Base-by-base conservation (phyloP, 495 filamentous ascomycete species). In the Viridothelium virens region DNA sequence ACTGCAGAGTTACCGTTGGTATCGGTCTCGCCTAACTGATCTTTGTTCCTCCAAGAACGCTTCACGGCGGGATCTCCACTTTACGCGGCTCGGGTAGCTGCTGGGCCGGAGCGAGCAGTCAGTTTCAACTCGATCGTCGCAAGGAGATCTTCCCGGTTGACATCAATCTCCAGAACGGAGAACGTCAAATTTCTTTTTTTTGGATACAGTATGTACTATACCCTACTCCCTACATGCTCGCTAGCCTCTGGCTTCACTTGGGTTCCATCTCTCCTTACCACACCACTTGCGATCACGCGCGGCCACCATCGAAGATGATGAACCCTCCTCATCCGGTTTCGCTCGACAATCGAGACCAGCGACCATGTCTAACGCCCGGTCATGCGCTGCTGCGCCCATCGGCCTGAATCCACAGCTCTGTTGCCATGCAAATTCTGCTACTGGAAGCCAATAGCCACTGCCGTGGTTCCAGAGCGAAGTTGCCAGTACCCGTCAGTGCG, bases 1-100 rank as follows among this genome's bases (percentile, higher is more conserved):
- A 25, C 25, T 25, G 25, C 25, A 25, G 25, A 25, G 25, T 14
- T 14, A 44, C 41, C 41, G 14, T 14, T 31, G 53, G 53, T 36
- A 59, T 36, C 53, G 53, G 53, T 31, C 0, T 36, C 53, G 11
- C 53, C 36, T 59, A 25, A 25, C 0, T 25, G 25, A 18, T 18
- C 36, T 36, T 59, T 59, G 53, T 59, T 18, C 31, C 31, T 7
- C 5, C 11, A 16, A 53, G 11, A 16, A 14, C 16, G 11, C n/a
- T 14, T 53, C 48, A 53, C 48, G 36, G 53, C 53, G 53, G 53
- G 53, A 59, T 59, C 53, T 59, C 53, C 53, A 59, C 53, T 59
- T 59, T 59, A 53, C 48, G 53, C 53, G 53, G 53, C 11, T 31
- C 53, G 53, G 53, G 31, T 59, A 59, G 53, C 14, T 36, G 53